A percentile compares a stretch with the other conserved stretches of the same genome.
Evolutionary conservation across 2,329 filamentous ascomycete species (phyloP).

Genomic region (Scytalidium lignicola): DNA sequence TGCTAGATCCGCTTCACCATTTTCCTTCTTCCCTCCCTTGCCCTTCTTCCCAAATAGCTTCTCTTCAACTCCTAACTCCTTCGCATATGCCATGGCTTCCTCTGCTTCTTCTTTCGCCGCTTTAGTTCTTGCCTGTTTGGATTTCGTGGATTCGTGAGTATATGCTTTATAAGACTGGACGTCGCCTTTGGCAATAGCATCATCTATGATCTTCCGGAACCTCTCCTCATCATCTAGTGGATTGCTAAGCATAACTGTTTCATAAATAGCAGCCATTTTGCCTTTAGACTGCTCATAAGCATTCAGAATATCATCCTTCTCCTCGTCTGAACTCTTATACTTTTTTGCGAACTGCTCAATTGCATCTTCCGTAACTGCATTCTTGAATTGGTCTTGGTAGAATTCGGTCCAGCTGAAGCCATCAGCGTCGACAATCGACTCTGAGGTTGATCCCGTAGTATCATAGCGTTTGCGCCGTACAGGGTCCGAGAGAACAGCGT

Average conservation of each 20-base stretch:
- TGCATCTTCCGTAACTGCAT: constrained; percentile 66
- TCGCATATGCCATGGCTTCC: constrained; percentile 70
- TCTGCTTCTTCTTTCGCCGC: constrained; percentile 61
- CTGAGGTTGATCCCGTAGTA: constrained; percentile 80
- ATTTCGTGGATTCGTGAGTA: constrained; percentile 64
- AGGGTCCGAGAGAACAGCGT: constrained; percentile 84
- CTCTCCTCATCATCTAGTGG: constrained; percentile 79
- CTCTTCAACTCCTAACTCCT: constrained; percentile 69
- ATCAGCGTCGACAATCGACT: constrained; percentile 72
- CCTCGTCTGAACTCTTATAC: constrained; percentile 85
- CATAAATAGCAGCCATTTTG: constrained; percentile 71
- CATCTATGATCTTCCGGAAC: constrained; percentile 75
- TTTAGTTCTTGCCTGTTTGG: constrained; percentile 53
- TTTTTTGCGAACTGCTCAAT: constrained; percentile 70
- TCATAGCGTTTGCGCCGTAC: constrained; percentile 82
- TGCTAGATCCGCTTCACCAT: constrained; percentile 52
- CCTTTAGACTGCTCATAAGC: constrained; percentile 73
- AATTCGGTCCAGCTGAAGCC: constrained; percentile 86
- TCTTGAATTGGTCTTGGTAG: constrained; percentile 78
- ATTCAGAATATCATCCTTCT: constrained; percentile 69
- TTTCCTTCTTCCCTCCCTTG: constrained; percentile 35
- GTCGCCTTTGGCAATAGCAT: constrained; percentile 66
- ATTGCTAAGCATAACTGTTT: constrained; percentile 80
- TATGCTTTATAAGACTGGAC: constrained; percentile 66
- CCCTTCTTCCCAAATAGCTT: constrained; percentile 57